Evolutionary conservation across 2,329 filamentous ascomycete genomes (phyloP).

Genomic region (Penicillium sclerotiorum): DNA sequence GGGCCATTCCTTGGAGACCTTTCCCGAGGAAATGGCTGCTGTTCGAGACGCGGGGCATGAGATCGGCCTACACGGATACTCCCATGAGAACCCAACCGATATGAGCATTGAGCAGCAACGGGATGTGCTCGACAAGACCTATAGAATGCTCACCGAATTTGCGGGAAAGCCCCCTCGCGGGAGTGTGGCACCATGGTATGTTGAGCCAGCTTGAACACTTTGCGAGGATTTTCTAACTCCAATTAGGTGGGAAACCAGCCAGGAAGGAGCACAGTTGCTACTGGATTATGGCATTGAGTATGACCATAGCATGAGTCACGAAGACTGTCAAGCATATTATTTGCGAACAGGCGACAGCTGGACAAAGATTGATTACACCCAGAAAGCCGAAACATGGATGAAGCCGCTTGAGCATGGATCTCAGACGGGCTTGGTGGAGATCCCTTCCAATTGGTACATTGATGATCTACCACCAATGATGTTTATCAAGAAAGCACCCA

Average conservation of each 20-base stretch:
- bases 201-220: too few species aligned
- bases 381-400: slow-evolving; percentile 48
- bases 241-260: slow-evolving; percentile 65
- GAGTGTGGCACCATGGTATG: slow-evolving; percentile 69
- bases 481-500: slow-evolving; percentile 50
- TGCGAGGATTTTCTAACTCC: not conserved
- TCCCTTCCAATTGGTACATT: slow-evolving; percentile 49
- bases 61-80: slow-evolving; percentile 71
- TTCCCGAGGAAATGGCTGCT: slow-evolving; percentile 65
- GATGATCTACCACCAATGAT: slow-evolving; percentile 50
- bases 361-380: slow-evolving; percentile 47
- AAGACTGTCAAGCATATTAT: slow-evolving; percentile 50
- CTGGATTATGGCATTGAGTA: slow-evolving; percentile 49
- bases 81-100: slow-evolving; percentile 71
- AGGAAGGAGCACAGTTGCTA: slow-evolving; percentile 60
- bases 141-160: slow-evolving; percentile 73
- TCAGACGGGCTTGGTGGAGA: slow-evolving; percentile 45
- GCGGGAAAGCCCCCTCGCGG: slow-evolving; percentile 73
- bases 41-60: slow-evolving; percentile 67
- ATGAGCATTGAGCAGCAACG: slow-evolving; percentile 77
- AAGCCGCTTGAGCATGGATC: slow-evolving; percentile 51
- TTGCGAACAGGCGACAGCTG: slow-evolving; percentile 47
- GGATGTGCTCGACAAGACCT: slow-evolving; percentile 76
- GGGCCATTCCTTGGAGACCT: slow-evolving; percentile 65
- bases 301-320: slow-evolving; percentile 49